A percentile compares a stretch with the other conserved stretches of the same genome.
phyloP scores from a whole-genome alignment of 805 yeast genomes.

The Schwanniomyces vanrijiae region DNA sequence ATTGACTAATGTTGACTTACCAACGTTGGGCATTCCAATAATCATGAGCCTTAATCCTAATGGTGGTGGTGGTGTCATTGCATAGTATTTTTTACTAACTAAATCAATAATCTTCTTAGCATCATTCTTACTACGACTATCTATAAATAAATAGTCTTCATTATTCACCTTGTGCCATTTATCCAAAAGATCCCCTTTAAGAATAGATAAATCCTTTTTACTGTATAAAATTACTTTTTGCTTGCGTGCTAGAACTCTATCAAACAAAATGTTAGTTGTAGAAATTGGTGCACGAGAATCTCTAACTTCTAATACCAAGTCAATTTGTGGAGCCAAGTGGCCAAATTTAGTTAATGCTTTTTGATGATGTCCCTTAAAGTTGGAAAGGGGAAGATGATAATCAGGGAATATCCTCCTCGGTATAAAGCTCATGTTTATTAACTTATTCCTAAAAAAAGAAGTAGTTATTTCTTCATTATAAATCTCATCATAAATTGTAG shows the following conservation, averaged over 20 bases:
- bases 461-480: neutral
- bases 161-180: conserved; percentile 31
- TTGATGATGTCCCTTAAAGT: conserved; percentile 89
- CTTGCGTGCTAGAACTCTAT: conserved; percentile 56
- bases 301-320: conserved; percentile 78
- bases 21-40: conserved; percentile 97
- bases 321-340: conserved; percentile 74
- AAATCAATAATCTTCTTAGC: conserved; percentile 50
- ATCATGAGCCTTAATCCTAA: conserved; percentile 75
- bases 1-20: conserved; percentile 87
- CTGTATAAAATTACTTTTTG: conserved; percentile 70
- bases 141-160: conserved; percentile 49
- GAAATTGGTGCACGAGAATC: conserved; percentile 89
- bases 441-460: neutral
- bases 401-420: conserved; percentile 77
- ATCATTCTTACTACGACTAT: conserved; percentile 53
- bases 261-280: conserved; percentile 78
- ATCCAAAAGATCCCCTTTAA: conserved; percentile 33
- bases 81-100: conserved; percentile 44
- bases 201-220: conserved; percentile 62
- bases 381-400: conserved; percentile 67
- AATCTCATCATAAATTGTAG: neutral
- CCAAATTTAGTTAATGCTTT: conserved; percentile 70
- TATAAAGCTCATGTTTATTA: conserved; percentile 41
- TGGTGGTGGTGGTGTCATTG: conserved; percentile 68